These are phyloP conservation scores for Lactarius tabidus DNA, from an alignment of 768 basidiomycete genomes.

Conservation along the genomic window DNA sequence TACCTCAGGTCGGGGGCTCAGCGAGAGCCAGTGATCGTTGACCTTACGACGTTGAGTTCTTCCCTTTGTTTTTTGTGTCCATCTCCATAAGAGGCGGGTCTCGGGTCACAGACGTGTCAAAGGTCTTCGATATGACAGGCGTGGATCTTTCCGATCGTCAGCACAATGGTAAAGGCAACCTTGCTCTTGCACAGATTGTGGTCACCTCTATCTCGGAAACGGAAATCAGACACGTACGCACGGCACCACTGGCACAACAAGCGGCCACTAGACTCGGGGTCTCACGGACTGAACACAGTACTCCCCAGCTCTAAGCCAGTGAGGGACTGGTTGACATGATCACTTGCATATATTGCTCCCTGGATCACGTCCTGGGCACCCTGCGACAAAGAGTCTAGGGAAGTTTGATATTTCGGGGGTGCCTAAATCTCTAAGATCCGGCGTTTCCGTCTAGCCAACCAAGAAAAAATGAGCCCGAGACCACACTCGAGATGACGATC, in stretches of 20 bases:
- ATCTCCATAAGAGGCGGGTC: slow-evolving; percentile 60
- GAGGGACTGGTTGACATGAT: slow-evolving; percentile 88
- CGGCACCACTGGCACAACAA: slow-evolving; percentile 66
- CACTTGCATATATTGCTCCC: slow-evolving; percentile 57
- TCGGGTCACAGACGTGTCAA: slow-evolving; percentile 66
- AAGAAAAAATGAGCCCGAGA: slow-evolving; percentile 5
- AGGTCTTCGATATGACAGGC: slow-evolving; percentile 70
- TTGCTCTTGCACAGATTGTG: neutral
- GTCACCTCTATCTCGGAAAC: slow-evolving; percentile 21
- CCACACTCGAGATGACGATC: slow-evolving; percentile 17
- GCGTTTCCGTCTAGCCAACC: slow-evolving; percentile 82
- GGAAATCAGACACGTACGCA: slow-evolving; percentile 46
- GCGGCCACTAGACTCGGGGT: slow-evolving; percentile 73
- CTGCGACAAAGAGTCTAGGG: slow-evolving; percentile 79
- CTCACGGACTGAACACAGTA: slow-evolving; percentile 84
- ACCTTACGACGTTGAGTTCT: slow-evolving; percentile 78
- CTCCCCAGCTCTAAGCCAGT: slow-evolving; percentile 96
- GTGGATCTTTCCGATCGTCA: slow-evolving; percentile 10
- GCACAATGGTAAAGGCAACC: neutral
- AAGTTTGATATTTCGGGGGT: slow-evolving; percentile 71
- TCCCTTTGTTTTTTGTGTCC: slow-evolving; percentile 79
- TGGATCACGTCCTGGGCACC: slow-evolving; percentile 69
- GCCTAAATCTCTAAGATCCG: slow-evolving; percentile 81
- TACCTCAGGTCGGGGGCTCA: slow-evolving; percentile 77
- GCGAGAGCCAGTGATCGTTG: slow-evolving; percentile 58